phyloP scores from a whole-genome alignment of 495 filamentous ascomycete species.

The Staphylotrichum longicolle region DNA sequence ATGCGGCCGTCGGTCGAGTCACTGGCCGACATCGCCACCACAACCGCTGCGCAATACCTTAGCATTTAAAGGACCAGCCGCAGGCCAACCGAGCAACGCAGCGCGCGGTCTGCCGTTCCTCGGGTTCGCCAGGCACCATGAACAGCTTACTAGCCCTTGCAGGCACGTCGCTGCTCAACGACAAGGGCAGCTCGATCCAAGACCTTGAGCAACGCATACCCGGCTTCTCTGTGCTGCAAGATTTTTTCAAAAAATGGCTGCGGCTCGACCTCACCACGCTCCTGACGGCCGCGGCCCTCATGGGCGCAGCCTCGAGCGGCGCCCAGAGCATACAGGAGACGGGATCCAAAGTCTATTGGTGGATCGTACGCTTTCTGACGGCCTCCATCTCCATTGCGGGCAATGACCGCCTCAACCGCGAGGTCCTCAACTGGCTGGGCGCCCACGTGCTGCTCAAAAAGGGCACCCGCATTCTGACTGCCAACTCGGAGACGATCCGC shows the following conservation, averaged over 20 bases:
- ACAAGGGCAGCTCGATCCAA: constrained; percentile 12
- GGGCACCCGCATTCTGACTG: constrained; percentile 42
- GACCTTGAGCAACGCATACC: constrained; percentile 30
- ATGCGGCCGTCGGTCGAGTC: not conserved
- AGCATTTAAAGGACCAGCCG: no score
- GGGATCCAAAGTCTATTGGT: constrained; percentile 38
- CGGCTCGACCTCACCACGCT: constrained; percentile 35
- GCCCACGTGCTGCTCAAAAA: constrained; percentile 39
- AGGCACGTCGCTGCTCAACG: constrained; percentile 26
- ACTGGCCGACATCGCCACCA: not conserved
- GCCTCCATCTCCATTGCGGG: constrained; percentile 43
- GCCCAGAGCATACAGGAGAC: constrained; percentile 25
- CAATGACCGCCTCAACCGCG: constrained; percentile 44
- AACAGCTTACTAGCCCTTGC: constrained; percentile 31
- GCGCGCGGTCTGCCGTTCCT: no score
- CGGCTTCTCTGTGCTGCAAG: constrained; percentile 27
- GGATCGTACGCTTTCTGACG: constrained; percentile 43
- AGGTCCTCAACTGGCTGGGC: constrained; percentile 45
- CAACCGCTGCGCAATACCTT: no score
- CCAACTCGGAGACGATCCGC: constrained; percentile 38
- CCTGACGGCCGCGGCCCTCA: constrained; percentile 32
- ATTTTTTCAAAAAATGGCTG: constrained; percentile 35
- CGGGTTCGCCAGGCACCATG: constrained; percentile 12
- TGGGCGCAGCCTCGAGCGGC: constrained; percentile 35
- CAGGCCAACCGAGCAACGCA: no score